Evolutionary conservation across 176 grass and related monocot species (phyloP), one percentile per base, ranked within the genome.

Genomic region (Ensete glaucum): DNA sequence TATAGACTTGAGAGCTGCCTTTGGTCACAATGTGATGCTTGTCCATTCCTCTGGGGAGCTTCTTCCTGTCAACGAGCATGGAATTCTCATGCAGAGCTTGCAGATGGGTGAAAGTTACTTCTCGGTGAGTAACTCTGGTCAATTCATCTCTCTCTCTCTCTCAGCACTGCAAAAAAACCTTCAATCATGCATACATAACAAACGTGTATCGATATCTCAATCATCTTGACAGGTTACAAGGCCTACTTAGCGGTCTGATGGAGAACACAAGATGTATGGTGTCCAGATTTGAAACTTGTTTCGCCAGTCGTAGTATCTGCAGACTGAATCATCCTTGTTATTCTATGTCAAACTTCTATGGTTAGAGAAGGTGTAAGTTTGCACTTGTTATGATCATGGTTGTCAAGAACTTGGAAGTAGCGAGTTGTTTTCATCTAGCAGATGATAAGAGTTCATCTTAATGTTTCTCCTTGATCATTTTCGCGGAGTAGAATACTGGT

Each of bases 81-180:
- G 94, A 22, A 73, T 97, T 73, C 88, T 97, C 65, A 80, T 71
- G 77, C 84, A 97, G 50, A 86, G 69, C 86, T 78, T 97, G 84
- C 90, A 90, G 80, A 86, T 90, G 85, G 93, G 93, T 8, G 93
- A 97, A 80, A 97, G 87, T 76, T 97, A 97, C 75, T 97, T 87
- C 86, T n/a, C 91, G 74, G 94, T 97, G 54, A 80, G 81, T 56
- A 20, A 50, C 73, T 63, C 49, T 4, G 3, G 15, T 11, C 14
- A 8, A 20, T 24, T 62, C 25, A 34, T 26, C 11, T n/a, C 49
- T 78, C 16, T 52, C 64, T 43, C 34, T 29, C 29, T 25, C 24
- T 25, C 24, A 25, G 1, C 24, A 1, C 24, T 25, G 24, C 24
- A 25, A 25, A 25, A 24, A 25, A 25, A 25, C 1, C 29, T 29